These are phyloP conservation scores for Phytophthora ramorum DNA, from an alignment of 352 stramenopile species.

Conservation along the genomic window DNA sequence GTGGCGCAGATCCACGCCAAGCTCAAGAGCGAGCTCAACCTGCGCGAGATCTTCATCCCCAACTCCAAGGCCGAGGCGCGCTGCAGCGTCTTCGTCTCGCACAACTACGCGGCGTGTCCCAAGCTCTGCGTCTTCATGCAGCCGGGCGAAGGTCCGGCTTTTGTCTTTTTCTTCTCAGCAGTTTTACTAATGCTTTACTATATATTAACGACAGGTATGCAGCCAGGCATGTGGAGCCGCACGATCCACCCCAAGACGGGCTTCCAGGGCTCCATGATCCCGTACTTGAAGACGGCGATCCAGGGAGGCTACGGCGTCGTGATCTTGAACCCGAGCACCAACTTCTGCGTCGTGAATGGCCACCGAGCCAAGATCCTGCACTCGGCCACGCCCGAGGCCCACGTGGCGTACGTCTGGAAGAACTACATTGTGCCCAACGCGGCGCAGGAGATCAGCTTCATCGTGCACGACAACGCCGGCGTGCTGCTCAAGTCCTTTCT, in stretches of 20 bases:
- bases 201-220: slow-evolving; percentile 48
- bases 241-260: slow-evolving; percentile 81
- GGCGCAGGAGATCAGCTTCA: slow-evolving; percentile 87
- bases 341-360: slow-evolving; percentile 80
- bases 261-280: slow-evolving; percentile 89
- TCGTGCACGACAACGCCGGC: slow-evolving; percentile 76
- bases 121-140: slow-evolving; percentile 89
- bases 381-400: slow-evolving; percentile 75
- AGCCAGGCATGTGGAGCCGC: slow-evolving; percentile 77
- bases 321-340: slow-evolving; percentile 86
- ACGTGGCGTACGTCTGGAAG: slow-evolving; percentile 88
- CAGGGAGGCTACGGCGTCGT: slow-evolving; percentile 86
- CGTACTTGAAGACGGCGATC: slow-evolving; percentile 87
- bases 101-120: slow-evolving; percentile 80
- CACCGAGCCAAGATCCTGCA: slow-evolving; percentile 86
- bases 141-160: slow-evolving; percentile 51
- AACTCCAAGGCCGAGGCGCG: slow-evolving; percentile 88
- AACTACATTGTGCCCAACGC: slow-evolving; percentile 87
- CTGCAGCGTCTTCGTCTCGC: slow-evolving; percentile 88
- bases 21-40: slow-evolving; percentile 83
- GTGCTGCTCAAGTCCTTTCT: slow-evolving; percentile 79
- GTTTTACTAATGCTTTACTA: neutral
- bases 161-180: neutral
- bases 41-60: slow-evolving; percentile 89
- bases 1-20: slow-evolving; percentile 87